A percentile compares a stretch with the other conserved stretches of the same genome.
These are phyloP conservation scores for Torulaspora quercuum DNA, from an alignment of 805 yeast species.

Conservation along the genomic window DNA sequence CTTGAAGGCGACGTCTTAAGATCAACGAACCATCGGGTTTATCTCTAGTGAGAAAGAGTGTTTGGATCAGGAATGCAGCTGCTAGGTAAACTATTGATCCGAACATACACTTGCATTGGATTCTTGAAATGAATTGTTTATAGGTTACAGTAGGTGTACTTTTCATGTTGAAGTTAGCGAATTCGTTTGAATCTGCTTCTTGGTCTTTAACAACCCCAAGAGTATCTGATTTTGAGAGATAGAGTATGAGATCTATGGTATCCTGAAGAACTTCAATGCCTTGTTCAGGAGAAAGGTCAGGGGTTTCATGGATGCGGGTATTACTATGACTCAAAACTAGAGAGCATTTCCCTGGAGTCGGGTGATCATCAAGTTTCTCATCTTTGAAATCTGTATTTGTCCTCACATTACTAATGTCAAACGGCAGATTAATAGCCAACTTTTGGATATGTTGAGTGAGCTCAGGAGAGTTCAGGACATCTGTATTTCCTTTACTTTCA, in stretches of 20 bases:
- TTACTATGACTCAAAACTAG: conserved; percentile 2
- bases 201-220: background rate
- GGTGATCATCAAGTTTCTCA: no score
- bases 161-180: conserved; percentile 29
- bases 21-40: conserved; percentile 9
- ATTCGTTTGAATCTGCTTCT: conserved; percentile 8
- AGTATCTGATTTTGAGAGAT: conserved; percentile 12
- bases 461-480: conserved; percentile 9
- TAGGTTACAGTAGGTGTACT: conserved; percentile 29
- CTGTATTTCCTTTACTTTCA: conserved; percentile 2
- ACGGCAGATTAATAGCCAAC: background rate
- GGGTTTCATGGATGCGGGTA: conserved; percentile 2
- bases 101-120: conserved; percentile 33
- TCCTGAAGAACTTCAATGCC: conserved; percentile 21
- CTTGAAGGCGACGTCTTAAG: conserved; percentile 34
- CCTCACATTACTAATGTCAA: background rate
- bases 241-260: conserved; percentile 16
- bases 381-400: no score
- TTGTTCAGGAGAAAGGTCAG: conserved; percentile 9
- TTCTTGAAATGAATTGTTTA: conserved; percentile 25
- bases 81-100: conserved; percentile 29
- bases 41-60: conserved; percentile 19
- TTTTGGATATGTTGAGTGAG: conserved; percentile 2
- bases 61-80: conserved; percentile 27
- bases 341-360: conserved; percentile 2